These are phyloP conservation scores for Posidonia oceanica DNA, from an alignment of 116 monocot genomes.

Conservation along the genomic window DNA sequence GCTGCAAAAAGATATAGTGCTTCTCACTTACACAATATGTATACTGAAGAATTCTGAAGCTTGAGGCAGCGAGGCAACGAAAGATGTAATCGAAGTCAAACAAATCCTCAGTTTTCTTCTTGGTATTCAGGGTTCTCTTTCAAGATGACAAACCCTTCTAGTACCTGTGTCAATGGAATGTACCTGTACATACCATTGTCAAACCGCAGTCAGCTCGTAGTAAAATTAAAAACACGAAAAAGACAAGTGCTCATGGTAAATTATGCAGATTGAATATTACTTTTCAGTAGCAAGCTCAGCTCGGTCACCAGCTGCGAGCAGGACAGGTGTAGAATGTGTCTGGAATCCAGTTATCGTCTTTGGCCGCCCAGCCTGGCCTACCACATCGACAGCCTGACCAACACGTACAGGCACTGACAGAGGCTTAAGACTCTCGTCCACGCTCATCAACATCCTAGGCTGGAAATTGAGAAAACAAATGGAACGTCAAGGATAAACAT, in stretches of 20 bases:
- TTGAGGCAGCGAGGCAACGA: no score
- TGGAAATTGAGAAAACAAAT: conserved; percentile 17
- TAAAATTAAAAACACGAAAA: not conserved
- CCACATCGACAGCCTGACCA: conserved; percentile 96
- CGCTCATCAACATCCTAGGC: conserved; percentile 99
- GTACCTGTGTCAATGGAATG: conserved; percentile 58
- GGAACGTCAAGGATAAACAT: not conserved
- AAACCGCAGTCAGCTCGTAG: not conserved
- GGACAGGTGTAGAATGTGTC: conserved; percentile 89
- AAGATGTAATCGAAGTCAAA: not conserved
- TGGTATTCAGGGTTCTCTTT: conserved; percentile 84
- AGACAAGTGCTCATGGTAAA: not conserved
- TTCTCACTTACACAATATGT: no score
- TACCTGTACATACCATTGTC: conserved; percentile 44
- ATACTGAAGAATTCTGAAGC: no score
- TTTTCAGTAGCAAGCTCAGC: conserved; percentile 98
- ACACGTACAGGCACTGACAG: conserved; percentile 78
- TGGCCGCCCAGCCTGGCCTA: conserved; percentile 90
- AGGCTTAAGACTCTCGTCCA: conserved; percentile 90
- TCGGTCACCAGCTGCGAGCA: conserved; percentile 90
- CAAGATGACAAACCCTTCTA: conserved; percentile 95
- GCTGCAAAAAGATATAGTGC: no score
- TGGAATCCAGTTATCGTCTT: conserved; percentile 98
- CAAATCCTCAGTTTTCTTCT: conserved; percentile 42
- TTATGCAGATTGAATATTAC: conserved; percentile 16